Evolutionary conservation across 2,329 filamentous ascomycete genomes (phyloP).

Genomic region (Hymenotorrendiella dingleyae): DNA sequence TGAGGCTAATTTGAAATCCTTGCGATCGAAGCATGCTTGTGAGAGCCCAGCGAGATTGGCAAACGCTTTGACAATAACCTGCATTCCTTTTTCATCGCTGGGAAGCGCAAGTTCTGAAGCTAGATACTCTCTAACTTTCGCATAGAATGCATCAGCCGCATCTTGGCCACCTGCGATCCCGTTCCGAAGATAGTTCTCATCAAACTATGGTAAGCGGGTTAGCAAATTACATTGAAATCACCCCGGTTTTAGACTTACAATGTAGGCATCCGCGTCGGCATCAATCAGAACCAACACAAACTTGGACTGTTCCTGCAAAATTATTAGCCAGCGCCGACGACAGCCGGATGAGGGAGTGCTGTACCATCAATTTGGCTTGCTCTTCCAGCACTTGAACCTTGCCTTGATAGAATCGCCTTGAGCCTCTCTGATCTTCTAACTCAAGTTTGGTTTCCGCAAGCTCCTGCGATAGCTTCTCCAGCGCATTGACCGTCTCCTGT

Average conservation of each 20-base stretch:
- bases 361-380: too few relatives aligned
- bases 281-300: slow-evolving; percentile 16
- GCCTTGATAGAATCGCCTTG: too few relatives aligned
- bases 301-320: slow-evolving; percentile 5
- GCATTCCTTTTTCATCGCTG: slow-evolving; percentile 5
- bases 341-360: too few relatives aligned
- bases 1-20: slow-evolving; percentile 38
- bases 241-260: slow-evolving; percentile 8
- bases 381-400: too few relatives aligned
- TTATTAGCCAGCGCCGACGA: too few relatives aligned
- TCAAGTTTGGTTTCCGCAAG: too few relatives aligned
- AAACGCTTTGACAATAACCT: slow-evolving; percentile 47
- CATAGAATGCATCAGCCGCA: slow-evolving; percentile 9
- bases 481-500: too few relatives aligned
- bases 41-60: slow-evolving; percentile 45
- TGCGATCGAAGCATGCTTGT: slow-evolving; percentile 39
- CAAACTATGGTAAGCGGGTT: slow-evolving; percentile 7
- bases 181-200: slow-evolving; percentile 5
- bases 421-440: too few relatives aligned
- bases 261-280: slow-evolving; percentile 12
- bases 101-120: not conserved
- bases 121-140: slow-evolving; percentile 10
- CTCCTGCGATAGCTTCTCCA: too few relatives aligned
- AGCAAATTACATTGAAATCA: too few relatives aligned
- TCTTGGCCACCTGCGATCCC: slow-evolving; percentile 6